A percentile compares a stretch with the other conserved stretches of the same genome.
These are phyloP conservation scores for Beauveria scarabaeidicola DNA, from an alignment of 2,329 filamentous ascomycete genomes.

Conservation along the genomic window DNA sequence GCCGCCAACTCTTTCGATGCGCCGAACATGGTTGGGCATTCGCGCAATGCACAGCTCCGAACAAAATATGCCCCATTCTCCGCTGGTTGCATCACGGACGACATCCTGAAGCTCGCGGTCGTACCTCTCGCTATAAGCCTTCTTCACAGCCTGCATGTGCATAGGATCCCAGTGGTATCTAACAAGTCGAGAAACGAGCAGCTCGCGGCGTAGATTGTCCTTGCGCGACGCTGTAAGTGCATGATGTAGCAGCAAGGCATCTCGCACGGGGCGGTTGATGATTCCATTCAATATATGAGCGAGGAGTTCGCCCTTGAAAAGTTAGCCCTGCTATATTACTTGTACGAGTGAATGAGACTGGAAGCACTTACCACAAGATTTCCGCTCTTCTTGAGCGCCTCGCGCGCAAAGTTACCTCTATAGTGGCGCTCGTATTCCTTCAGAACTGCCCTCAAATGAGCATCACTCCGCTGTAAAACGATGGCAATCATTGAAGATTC, in stretches of 20 bases:
- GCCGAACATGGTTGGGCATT: slow-evolving; percentile 50
- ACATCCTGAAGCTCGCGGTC: slow-evolving; percentile 65
- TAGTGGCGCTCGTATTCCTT: slow-evolving; percentile 66
- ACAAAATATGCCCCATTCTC: slow-evolving; percentile 72
- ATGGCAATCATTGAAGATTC: slow-evolving; percentile 84
- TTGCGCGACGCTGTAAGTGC: slow-evolving; percentile 67
- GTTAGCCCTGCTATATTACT: slow-evolving; percentile 5
- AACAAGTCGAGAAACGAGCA: slow-evolving; percentile 81
- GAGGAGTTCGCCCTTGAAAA: slow-evolving; percentile 73
- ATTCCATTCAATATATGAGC: slow-evolving; percentile 94
- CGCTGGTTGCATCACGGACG: slow-evolving; percentile 66
- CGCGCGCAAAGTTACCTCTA: slow-evolving; percentile 73
- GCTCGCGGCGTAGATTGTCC: slow-evolving; percentile 68
- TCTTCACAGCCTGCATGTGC: slow-evolving; percentile 73
- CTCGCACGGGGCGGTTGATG: slow-evolving; percentile 89
- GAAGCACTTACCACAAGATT: slow-evolving; percentile 74
- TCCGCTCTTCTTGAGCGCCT: slow-evolving; percentile 78
- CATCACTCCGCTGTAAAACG: slow-evolving; percentile 70
- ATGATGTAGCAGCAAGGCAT: slow-evolving; percentile 84
- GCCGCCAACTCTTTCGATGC: slow-evolving; percentile 32
- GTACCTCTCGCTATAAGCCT: slow-evolving; percentile 73
- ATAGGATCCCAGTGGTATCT: slow-evolving; percentile 85
- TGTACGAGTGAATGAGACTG: not conserved
- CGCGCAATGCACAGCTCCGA: slow-evolving; percentile 57
- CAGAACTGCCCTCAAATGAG: slow-evolving; percentile 73